Conservation (phyloP, 345 rosid genomes). For the Litchi chinensis region DNA sequence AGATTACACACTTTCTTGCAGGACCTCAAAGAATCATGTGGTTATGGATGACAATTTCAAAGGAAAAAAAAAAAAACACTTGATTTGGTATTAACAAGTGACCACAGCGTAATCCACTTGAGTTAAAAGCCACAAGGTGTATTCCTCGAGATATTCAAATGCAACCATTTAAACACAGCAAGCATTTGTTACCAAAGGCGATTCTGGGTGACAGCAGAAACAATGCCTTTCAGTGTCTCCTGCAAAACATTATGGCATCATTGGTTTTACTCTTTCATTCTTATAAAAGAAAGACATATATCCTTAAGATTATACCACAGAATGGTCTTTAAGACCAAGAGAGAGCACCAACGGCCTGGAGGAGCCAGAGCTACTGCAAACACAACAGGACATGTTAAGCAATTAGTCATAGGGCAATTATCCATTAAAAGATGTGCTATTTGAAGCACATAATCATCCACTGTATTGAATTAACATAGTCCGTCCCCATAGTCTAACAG, state of each 20-base stretch:
- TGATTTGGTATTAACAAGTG: neutral
- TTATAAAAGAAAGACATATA: neutral
- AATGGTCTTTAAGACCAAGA: constrained; percentile 91
- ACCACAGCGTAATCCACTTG: neutral
- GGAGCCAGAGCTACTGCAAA: constrained; percentile 52
- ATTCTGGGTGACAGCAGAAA: constrained; percentile 66
- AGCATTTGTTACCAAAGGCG: constrained; percentile 55
- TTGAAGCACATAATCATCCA: neutral
- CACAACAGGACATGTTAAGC: neutral
- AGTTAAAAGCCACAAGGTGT: neutral
- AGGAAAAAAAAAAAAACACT: neutral
- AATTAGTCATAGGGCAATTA: neutral
- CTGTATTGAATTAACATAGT: neutral
- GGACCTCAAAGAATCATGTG: too few relatives aligned
- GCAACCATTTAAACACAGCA: neutral
- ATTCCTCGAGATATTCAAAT: neutral
- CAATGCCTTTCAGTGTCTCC: constrained; percentile 82
- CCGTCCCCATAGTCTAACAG: neutral
- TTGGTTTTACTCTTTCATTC: neutral
- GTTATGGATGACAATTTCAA: neutral
- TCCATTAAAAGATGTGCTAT: neutral
- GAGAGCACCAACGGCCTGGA: constrained; percentile 75
- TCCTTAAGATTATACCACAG: constrained; percentile 44
- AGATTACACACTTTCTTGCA: neutral
- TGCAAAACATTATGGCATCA: constrained; percentile 27